Base-by-base conservation (phyloP, 1,284 basidiomycete species). In the Fomes fomentarius region DNA sequence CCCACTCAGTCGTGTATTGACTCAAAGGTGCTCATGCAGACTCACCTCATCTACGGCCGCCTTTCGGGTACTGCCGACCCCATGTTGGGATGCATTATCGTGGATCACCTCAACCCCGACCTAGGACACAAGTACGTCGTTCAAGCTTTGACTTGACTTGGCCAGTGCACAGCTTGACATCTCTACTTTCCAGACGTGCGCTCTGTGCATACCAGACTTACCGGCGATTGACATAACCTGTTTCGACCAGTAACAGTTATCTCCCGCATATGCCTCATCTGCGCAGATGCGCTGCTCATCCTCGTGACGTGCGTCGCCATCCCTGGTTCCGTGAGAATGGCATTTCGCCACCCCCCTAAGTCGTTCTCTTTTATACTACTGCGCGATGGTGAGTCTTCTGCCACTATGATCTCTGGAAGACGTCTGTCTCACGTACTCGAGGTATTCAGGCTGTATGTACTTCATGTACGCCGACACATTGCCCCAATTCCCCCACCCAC, bases 251-350 rank as follows among this genome's bases (percentile, higher is more conserved):
- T 46, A 12, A 46, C 44, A 1, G 26, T 52, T 4, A 33, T 31
- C 7, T 52, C 50, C 10, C 43, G 50, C 3, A n/a, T 34, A 3
- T 40, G 43, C 15, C 43, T 40, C 35, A 46, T 47, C 38, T 14
- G 21, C 1, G 50, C 50, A 10, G 50, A 51, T 9, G 19, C n/a
- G 15, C 35, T 44, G 7, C 42, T 51, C 35, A 14, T 51, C 34
- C 10, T 51, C 21, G 35, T 34, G n/a, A 51, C 50, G 3, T 51
- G 50, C 42, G n/a, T 12, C 12, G 7, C 50, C 2, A 43, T 45
- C 17, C 26, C 28, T 6, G 25, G 14, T 4, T n/a, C 7, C 33
- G 10, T 21, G 15, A 17, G 24, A n/a, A 5, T 11, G 8, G 35
- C 9, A 30, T 4, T 22, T n/a, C 15, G 19, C 34, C 26, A 38